Evolutionary conservation across 2,329 filamentous ascomycete genomes (phyloP).

Genomic region (Ceratocystis harringtonii): DNA sequence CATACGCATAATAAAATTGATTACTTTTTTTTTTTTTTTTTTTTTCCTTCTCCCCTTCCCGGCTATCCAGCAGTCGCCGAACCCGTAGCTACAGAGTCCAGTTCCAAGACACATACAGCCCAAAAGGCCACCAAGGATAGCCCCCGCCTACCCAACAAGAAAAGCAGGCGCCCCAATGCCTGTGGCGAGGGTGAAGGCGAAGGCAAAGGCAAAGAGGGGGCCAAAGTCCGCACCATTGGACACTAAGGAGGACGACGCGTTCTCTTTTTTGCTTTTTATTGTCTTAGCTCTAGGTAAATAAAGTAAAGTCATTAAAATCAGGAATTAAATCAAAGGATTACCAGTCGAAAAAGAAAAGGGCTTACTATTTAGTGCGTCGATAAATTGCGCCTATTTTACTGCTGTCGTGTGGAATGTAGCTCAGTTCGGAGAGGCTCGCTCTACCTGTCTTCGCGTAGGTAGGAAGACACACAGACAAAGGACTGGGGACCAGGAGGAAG

Average conservation of each 20-base stretch:
- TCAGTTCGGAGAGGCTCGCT: neutral
- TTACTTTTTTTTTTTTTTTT: neutral
- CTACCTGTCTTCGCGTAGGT: neutral
- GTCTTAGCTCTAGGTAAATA: too few relatives aligned
- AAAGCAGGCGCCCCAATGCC: too few relatives aligned
- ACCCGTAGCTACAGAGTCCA: too few relatives aligned
- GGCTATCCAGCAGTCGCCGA: neutral
- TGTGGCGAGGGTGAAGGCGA: too few relatives aligned
- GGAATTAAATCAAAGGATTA: neutral
- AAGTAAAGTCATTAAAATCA: neutral
- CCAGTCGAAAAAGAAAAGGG: neutral
- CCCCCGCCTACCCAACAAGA: too few relatives aligned
- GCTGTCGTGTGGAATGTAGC: neutral
- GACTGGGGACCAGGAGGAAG: neutral
- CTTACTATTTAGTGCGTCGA: neutral
- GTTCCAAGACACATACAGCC: too few relatives aligned
- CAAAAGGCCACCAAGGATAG: too few relatives aligned
- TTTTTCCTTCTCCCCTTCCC: neutral
- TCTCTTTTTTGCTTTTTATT: neutral
- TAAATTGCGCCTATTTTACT: neutral
- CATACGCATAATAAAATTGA: neutral
- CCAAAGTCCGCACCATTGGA: too few relatives aligned
- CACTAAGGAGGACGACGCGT: too few relatives aligned
- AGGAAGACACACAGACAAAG: constrained; percentile 2
- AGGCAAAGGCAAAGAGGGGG: too few relatives aligned